Percentiles rank a stretch among this genome's conserved stretches.
phyloP scores from a whole-genome alignment of 2,329 filamentous ascomycete genomes.

The Cordyceps javanica region DNA sequence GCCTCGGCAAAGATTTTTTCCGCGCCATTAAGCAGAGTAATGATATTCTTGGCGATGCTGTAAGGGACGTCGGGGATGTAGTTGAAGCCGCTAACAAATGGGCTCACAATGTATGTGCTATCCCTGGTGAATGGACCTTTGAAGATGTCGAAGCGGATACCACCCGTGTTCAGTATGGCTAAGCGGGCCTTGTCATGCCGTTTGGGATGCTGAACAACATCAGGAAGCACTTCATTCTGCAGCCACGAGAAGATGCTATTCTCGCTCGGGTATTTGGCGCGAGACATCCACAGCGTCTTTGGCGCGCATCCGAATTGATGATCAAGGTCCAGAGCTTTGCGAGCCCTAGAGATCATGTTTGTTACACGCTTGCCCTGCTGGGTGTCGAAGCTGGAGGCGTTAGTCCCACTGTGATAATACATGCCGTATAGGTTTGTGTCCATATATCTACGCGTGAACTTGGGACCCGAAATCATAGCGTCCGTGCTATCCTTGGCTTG shows the following conservation, averaged over 20 bases:
- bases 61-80: slow-evolving; percentile 80
- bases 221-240: slow-evolving; percentile 66
- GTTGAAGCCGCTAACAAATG: slow-evolving; percentile 74
- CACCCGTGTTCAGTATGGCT: slow-evolving; percentile 80
- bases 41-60: slow-evolving; percentile 61
- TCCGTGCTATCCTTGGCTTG: slow-evolving; percentile 16
- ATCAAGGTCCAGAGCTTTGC: slow-evolving; percentile 66
- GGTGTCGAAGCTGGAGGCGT: slow-evolving; percentile 69
- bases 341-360: slow-evolving; percentile 60
- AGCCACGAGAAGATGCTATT: slow-evolving; percentile 80
- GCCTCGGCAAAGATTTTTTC: slow-evolving; percentile 40
- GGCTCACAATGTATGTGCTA: slow-evolving; percentile 77
- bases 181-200: slow-evolving; percentile 59
- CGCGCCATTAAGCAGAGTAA: slow-evolving; percentile 51
- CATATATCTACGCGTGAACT: slow-evolving; percentile 77
- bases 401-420: slow-evolving; percentile 70
- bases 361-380: slow-evolving; percentile 67
- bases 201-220: slow-evolving; percentile 50
- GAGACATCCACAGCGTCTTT: slow-evolving; percentile 72
- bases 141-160: slow-evolving; percentile 93
- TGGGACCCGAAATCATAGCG: slow-evolving; percentile 34
- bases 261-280: slow-evolving; percentile 65
- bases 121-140: slow-evolving; percentile 86
- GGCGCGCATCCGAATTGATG: slow-evolving; percentile 77
- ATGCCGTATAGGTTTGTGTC: slow-evolving; percentile 89